Evolutionary conservation across 2,329 filamentous ascomycete genomes (phyloP).

Genomic region (Didymella arachidicola): DNA sequence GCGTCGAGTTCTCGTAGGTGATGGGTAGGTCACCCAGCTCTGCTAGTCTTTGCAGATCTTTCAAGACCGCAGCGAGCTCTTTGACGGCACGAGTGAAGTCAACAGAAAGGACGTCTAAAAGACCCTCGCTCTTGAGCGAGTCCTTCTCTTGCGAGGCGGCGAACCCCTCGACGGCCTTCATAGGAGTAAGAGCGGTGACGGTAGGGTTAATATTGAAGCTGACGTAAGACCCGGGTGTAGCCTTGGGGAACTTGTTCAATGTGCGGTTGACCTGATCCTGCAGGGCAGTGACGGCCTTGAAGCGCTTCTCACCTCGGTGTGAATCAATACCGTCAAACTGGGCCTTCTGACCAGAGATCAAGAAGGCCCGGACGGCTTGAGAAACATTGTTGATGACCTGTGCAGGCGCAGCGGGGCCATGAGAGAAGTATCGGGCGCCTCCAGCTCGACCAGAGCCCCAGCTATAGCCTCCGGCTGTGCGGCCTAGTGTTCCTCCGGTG

Average conservation of each 20-base stretch:
- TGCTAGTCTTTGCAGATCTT: slow-evolving; percentile 80
- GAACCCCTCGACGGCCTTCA: slow-evolving; percentile 66
- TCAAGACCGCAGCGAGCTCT: slow-evolving; percentile 79
- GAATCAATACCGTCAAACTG: slow-evolving; percentile 81
- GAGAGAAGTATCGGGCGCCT: slow-evolving; percentile 86
- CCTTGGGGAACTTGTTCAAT: slow-evolving; percentile 66
- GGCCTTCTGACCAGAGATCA: slow-evolving; percentile 87
- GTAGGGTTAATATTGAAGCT: slow-evolving; percentile 90
- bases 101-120: slow-evolving; percentile 82
- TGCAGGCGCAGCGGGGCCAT: slow-evolving; percentile 82
- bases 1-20: slow-evolving; percentile 69
- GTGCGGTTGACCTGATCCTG: slow-evolving; percentile 76
- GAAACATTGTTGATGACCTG: slow-evolving; percentile 97
- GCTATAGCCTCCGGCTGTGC: slow-evolving; percentile 88
- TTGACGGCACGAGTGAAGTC: slow-evolving; percentile 89
- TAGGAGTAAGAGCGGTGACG: slow-evolving; percentile 82
- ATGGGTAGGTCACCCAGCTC: slow-evolving; percentile 84
- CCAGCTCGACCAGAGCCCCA: slow-evolving; percentile 73
- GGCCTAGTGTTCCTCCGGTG: slow-evolving; percentile 83
- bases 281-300: slow-evolving; percentile 76
- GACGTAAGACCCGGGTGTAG: slow-evolving; percentile 78
- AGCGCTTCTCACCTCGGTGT: slow-evolving; percentile 75
- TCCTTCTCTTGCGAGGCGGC: slow-evolving; percentile 55
- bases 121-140: slow-evolving; percentile 80
- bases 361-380: slow-evolving; percentile 88